Evolutionary conservation across 345 rosid genomes (phyloP), one percentile per base, ranked within the genome.

Genomic region (Lepidium aucheri): DNA sequence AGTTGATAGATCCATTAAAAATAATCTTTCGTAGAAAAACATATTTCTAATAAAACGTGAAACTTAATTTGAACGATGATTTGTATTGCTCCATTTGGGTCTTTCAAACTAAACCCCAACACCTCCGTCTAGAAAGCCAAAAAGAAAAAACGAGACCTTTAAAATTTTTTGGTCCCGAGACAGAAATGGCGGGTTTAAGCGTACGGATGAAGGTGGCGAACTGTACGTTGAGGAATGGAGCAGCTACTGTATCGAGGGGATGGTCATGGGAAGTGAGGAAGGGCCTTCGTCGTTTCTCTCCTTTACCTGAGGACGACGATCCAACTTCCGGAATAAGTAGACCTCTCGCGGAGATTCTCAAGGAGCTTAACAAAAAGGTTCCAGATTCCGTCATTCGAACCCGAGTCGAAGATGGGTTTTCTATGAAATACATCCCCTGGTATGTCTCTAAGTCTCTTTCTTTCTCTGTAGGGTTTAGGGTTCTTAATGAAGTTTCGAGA

Each of bases 341-440:
- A 28, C 91, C 91, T 0, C 81, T 89, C 45, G 49, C 88, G 4
- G 86, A 84, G 70, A 76, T 87, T 72, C 94, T 89, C 53, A 85
- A 79, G 51, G 88, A 87, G 59, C 89, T 89, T 58, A 85, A 87
- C 84, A 87, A 85, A 78, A 85, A 79, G 63, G 88, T 89, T 70
- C 91, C 91, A 6, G 88, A 82, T 68, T 74, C 85, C 30, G 83
- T 87, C 47, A 32, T 87, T 59, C 67, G 68, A 61, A 76, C 73
- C 26, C 87, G 91, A 16, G 45, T 65, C 9, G 86, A 87, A 63
- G 89, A 87, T 75, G 91, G 85, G 44, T 80, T 75, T 70, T 35
- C 82, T 58, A 57, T 75, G 72, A 90, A 80, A 80, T 90, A 90
- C 77, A 76, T 90, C n/a, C 91, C 95, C 1, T 90, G 97, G 97